These are phyloP conservation scores for Alternaria rosae DNA, from an alignment of 2,329 filamentous ascomycete genomes.

Conservation along the genomic window DNA sequence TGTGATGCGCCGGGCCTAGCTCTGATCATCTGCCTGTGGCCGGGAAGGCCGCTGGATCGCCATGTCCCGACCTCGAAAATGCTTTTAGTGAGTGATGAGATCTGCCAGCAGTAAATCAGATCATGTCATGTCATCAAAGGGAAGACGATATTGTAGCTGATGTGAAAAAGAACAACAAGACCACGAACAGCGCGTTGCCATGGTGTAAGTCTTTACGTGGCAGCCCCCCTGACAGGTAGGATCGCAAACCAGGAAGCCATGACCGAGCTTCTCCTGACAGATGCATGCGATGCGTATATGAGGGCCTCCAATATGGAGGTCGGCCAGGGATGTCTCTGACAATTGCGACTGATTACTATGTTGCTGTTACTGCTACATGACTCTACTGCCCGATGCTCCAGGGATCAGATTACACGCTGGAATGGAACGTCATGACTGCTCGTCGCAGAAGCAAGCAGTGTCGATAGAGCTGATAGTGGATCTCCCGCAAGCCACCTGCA, in stretches of 20 bases:
- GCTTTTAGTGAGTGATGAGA: neutral
- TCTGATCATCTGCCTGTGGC: neutral
- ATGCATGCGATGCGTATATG: neutral
- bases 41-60: neutral
- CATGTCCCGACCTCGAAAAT: neutral
- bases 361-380: constrained; percentile 17
- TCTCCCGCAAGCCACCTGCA: constrained; percentile 27
- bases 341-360: constrained; percentile 17
- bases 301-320: neutral
- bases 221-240: neutral
- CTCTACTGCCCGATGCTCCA: constrained; percentile 21
- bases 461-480: constrained; percentile 24
- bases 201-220: neutral
- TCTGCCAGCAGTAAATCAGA: neutral
- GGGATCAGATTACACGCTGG: constrained; percentile 34
- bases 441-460: constrained; percentile 29
- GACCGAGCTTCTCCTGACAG: constrained; percentile 40
- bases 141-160: neutral
- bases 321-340: constrained; percentile 10
- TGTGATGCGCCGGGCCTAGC: neutral
- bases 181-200: neutral
- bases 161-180: neutral
- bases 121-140: neutral
- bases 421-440: constrained; percentile 15
- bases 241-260: neutral